Base-by-base conservation (phyloP, 2,329 filamentous ascomycete genomes). In the Ophiosphaerella korrae region DNA sequence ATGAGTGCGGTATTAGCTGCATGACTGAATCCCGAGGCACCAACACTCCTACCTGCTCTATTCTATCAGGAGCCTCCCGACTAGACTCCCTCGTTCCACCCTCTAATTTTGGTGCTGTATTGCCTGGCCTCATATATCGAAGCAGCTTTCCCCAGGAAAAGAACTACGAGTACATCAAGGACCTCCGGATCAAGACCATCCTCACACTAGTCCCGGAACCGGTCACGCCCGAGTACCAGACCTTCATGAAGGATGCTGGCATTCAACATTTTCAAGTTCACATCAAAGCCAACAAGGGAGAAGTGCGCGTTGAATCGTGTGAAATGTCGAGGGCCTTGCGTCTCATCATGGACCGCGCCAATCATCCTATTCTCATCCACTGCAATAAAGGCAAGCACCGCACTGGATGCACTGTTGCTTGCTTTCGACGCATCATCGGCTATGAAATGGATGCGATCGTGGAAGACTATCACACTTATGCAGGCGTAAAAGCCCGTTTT, bases 341-440 rank as follows among this genome's bases (percentile, higher is more conserved):
- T 11, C 77, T 93, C 36, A 82, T 93, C 35, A 79, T 93, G 45
- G 84, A 95, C 66, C 82, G 82, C 42, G 75, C 80, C 31, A 91
- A 95, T 56, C 86, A 94, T 59, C 92, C 92, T 0, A 74, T 97
- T 9, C 80, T 96, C 34, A 83, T 97, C 40, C 92, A 97, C 73
- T 97, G 92, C 81, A 97, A 96, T 70, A 92, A 96, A 62, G 92
- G 92, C 69, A 94, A 87, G 82, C 92, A 97, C 69, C 88, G 92
- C 50, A 96, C 92, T 14, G 92, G 92, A 18, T 96, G 92, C 67
- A 88, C 94, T n/a, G 83, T 92, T 42, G 92, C 86, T 14, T 86
- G 89, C 50, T 82, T 95, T 55, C 86, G 92, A 56, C 90, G 89
- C 69, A 75, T 89, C 11, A 82, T 58, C 29, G 68, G 88, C 12